Conservation (phyloP, 805 yeast genomes). For the Gaillardinia entomophila region DNA sequence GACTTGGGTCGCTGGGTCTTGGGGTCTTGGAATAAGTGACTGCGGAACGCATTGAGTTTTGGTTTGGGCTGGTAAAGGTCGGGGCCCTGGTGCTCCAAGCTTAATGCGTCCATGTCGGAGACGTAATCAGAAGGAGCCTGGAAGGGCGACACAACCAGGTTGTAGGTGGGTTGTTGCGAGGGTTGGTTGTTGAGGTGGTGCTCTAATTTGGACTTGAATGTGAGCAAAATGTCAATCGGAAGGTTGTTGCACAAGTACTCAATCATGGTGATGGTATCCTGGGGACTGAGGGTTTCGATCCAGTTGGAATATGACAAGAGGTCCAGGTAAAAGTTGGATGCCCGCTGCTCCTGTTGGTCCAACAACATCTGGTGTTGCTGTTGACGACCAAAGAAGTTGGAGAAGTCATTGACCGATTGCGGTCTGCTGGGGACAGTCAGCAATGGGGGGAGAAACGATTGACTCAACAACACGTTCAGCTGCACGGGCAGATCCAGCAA, state of each 20-base stretch:
- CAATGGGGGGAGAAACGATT: slow-evolving; percentile 23
- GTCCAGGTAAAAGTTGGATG: slow-evolving; percentile 35
- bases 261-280: slow-evolving; percentile 47
- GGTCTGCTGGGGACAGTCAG: slow-evolving; percentile 33
- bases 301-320: slow-evolving; percentile 45
- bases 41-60: slow-evolving; percentile 23
- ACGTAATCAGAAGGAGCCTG: slow-evolving; percentile 4
- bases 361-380: slow-evolving; percentile 1
- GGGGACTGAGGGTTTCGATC: slow-evolving; percentile 45
- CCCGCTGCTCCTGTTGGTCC: slow-evolving; percentile 7
- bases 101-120: slow-evolving; percentile 9
- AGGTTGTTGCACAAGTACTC: slow-evolving; percentile 48
- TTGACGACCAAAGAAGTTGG: slow-evolving; percentile 3
- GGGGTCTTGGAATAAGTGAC: slow-evolving; percentile 8
- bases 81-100: slow-evolving; percentile 3
- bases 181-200: slow-evolving; percentile 19
- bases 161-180: slow-evolving; percentile 5
- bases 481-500: slow-evolving; percentile 16
- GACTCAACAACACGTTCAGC: slow-evolving; percentile 14
- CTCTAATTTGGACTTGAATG: slow-evolving; percentile 37
- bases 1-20: slow-evolving; percentile 14
- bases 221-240: slow-evolving; percentile 46
- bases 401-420: slow-evolving; percentile 37
- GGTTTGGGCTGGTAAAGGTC: slow-evolving; percentile 37
- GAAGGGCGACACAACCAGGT: slow-evolving; percentile 4